Evolutionary conservation across 805 yeast species (phyloP).

Genomic region (Kazachstania taianensis): DNA sequence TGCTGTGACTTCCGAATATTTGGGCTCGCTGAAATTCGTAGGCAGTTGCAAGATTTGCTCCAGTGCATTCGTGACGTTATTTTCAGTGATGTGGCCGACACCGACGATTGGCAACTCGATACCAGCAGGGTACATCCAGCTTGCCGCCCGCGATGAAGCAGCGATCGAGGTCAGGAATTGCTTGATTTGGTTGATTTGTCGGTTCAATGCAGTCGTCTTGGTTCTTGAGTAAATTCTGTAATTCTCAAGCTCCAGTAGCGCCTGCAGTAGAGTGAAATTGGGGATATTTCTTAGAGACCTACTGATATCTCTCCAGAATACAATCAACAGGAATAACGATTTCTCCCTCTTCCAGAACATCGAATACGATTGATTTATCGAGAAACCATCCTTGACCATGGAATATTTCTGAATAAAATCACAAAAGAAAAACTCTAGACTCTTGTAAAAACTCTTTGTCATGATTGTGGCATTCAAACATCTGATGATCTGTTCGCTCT

Average conservation of each 20-base stretch:
- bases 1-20: background rate
- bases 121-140: conserved; percentile 22
- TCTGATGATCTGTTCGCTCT: conserved; percentile 4
- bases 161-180: conserved; percentile 2
- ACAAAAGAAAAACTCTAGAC: conserved; percentile 22
- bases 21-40: background rate
- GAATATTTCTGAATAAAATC: conserved; percentile 24
- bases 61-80: conserved; percentile 14
- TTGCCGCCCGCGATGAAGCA: conserved; percentile 2
- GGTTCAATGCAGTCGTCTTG: conserved; percentile 19
- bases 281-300: conserved; percentile 20
- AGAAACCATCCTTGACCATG: conserved; percentile 18
- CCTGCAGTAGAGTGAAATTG: conserved; percentile 21
- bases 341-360: conserved; percentile 21
- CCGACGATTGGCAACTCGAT: conserved; percentile 16
- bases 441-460: conserved; percentile 20
- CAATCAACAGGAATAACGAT: conserved; percentile 18
- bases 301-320: conserved; percentile 25
- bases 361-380: conserved; percentile 6
- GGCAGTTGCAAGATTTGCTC: conserved; percentile 7
- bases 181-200: conserved; percentile 8
- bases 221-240: conserved; percentile 20
- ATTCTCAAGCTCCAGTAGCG: conserved; percentile 25
- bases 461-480: conserved; percentile 16
- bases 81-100: conserved; percentile 13